Evolutionary conservation across 2,329 filamentous ascomycete species (phyloP), one percentile per base, ranked within the genome.

Genomic region (Alternaria ethzedia): DNA sequence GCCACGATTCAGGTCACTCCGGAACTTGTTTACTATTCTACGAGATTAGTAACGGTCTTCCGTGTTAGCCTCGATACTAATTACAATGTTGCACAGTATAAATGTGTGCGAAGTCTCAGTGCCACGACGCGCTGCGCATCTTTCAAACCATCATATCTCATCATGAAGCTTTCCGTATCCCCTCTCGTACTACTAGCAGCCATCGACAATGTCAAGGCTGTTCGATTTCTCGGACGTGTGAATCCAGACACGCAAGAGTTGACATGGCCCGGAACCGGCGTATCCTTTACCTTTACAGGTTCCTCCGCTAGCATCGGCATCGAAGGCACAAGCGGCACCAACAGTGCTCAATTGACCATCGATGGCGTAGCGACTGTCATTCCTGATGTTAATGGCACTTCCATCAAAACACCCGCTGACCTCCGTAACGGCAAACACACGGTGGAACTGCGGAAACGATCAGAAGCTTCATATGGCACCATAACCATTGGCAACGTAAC

Each of bases 211-310:
- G 62, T 26, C 25, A 26, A 36, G 11, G 62, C 58, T 4, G 25
- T 61, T 36, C 69, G 68, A 3, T 69, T 66, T 21, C 61, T 83
- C 12, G 81, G 81, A n/a, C 73, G 82, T 45, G 82, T 83, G 23
- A 82, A 83, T 50, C 81, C 82, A 1, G 71, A 74, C 17, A 83
- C 81, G 7, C 78, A 77, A 49, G 78, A 83, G 67, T 72, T 83
- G 20, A 83, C 80, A n/a, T 83, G 82, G 82, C 80, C 82, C 0
- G 80, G 79, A 45, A 82, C 81, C 1, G 82, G 82, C 15, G 71
- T 84, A 3, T 73, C 78, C 0, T 83, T 83, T 59, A 75, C 73
- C 2, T 83, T 83, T 64, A 78, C 70, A 11, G 82, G 82, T 46
- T 80, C 79, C 5, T 75, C 77, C 1, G 82, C 81, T 11, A 77